Base-by-base conservation (phyloP, 805 yeast genomes). In the Peterozyma toletana region DNA sequence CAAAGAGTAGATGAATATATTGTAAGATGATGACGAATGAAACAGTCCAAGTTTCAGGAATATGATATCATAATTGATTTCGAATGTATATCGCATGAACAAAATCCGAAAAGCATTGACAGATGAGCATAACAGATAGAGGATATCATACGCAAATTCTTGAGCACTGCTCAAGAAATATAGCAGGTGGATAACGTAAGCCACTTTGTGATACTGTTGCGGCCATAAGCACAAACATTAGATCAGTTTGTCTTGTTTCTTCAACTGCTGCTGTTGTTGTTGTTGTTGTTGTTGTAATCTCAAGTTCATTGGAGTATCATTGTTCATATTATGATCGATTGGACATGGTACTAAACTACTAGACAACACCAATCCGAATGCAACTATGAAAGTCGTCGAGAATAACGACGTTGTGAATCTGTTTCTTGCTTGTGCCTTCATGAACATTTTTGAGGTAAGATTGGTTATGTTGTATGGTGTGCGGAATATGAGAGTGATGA, bases 361-460 rank as follows among this genome's bases (percentile, higher is more conserved):
- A 17, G 63, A 60, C 27, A 58, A 45, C 29, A 63, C 69, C 35
- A 64, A 42, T 11, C 83, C 75, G 46, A 84, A 75, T 33, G 90
- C 83, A 29, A 85, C 77, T n/a, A 83, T 71, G 49, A 83, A 83
- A 0, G 93, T 83, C 15, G 88, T 78, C 18, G 83, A 76, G 61
- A 84, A 84, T 47, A 84, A 66, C 11, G 86, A 80, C 39, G 75
- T 72, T 17, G 88, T 81, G 41, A 83, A 64, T 49, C 66, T 66
- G 44, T 70, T 68, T 55, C 85, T 70, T 40, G 71, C 70, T 4
- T 78, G 67, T 10, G 86, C 86, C 61, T 68, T 77, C 48, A 78
- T 66, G 53, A 67, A 75, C 83, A 78, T 78, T 37, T 17, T 39
- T 21, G 7, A 21, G 7, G 7, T 21, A 21, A 5, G 27, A 21